Base-by-base conservation (phyloP, 768 basidiomycete species). In the Leccinellum rugosiceps region DNA sequence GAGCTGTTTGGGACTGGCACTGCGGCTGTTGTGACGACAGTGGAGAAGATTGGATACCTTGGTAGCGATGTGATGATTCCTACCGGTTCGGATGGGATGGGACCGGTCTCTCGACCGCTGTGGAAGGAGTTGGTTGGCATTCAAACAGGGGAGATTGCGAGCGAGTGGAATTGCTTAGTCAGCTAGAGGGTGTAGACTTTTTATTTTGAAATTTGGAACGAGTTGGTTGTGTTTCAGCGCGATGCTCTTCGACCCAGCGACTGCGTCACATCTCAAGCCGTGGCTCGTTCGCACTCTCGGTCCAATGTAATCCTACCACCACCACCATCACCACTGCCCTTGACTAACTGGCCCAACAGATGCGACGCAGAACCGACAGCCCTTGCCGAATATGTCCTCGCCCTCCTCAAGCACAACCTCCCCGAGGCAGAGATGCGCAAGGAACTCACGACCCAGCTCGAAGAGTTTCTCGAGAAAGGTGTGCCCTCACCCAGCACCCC, bases 361-460 rank as follows among this genome's bases (percentile, higher is more conserved):
- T 96, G 93, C 72, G 96, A 98, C 71, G 96, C 96, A 43, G 96
- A 98, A 69, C 94, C 96, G 30, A 84, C 86, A 30, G 92, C 94
- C 31, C 85, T 98, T 52, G 88, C 92, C 4, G 94, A 98, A 70
- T 98, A 98, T 71, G 88, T 98, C 64, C 83, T 97, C 50, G 96
- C 96, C 15, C 78, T 98, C 53, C 77, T 98, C 57, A 93, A 94
- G 71, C 92, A 95, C 71, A 92, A 92, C 74, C 88, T 87, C 1
- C 80, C 89, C 4, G 90, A 94, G 68, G 71, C 74, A 23, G 91
- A 95, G 61, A 87, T 98, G 81, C 81, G 89, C 62, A 84, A 84
- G 63, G 90, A 93, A 68, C 76, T 97, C 55, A 70, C 77, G 2
- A 66, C 80, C 0, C 92, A 97, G 68, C 78, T 98, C 53, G 88